Percentiles rank a stretch among this genome's conserved stretches.
phyloP scores from a whole-genome alignment of 306 rosid genomes.

The Corylus heterophylla region DNA sequence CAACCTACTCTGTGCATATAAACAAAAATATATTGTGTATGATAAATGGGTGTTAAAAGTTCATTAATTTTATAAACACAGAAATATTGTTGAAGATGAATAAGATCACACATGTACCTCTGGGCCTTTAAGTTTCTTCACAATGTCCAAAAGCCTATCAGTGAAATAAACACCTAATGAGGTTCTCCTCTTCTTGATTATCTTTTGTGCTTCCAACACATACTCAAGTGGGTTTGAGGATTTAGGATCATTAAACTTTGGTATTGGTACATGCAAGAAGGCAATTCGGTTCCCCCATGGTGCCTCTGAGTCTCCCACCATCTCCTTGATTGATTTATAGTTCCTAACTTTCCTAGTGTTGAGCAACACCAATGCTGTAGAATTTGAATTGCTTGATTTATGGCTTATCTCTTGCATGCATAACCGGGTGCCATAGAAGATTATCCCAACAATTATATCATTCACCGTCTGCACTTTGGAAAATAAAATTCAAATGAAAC shows the following conservation, averaged over 20 bases:
- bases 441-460: slow-evolving; percentile 51
- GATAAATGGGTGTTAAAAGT: too few species aligned
- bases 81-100: background rate
- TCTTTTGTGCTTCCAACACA: slow-evolving; percentile 39
- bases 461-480: slow-evolving; percentile 44
- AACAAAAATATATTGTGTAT: too few species aligned
- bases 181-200: slow-evolving; percentile 49
- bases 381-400: slow-evolving; percentile 41
- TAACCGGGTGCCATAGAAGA: slow-evolving; percentile 46
- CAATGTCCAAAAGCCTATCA: slow-evolving; percentile 36
- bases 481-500: background rate
- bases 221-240: slow-evolving; percentile 46
- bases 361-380: slow-evolving; percentile 51
- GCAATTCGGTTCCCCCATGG: slow-evolving; percentile 60
- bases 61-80: too few species aligned
- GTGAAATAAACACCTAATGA: slow-evolving; percentile 42
- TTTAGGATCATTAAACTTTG: slow-evolving; percentile 31
- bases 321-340: slow-evolving; percentile 51
- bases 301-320: slow-evolving; percentile 41
- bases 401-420: slow-evolving; percentile 47
- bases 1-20: too few species aligned
- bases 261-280: slow-evolving; percentile 50
- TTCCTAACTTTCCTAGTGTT: slow-evolving; percentile 55
- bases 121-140: slow-evolving; percentile 48
- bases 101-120: slow-evolving; percentile 37